Conservation (phyloP, 225 moss, liverwort and hornwort species). For the Pseudoscleropodium purum region DNA sequence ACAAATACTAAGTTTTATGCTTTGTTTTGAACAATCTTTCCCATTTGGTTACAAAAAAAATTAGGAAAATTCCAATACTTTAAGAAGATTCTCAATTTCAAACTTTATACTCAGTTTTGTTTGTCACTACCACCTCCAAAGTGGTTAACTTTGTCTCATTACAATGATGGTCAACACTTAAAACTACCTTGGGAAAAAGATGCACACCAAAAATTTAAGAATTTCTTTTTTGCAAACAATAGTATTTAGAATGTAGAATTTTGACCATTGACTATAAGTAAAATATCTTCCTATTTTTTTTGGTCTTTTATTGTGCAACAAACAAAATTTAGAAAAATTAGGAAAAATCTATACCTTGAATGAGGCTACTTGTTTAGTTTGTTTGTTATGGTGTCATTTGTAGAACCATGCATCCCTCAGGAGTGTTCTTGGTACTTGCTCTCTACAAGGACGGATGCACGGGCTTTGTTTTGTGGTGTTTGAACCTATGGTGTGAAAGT, state of each 20-base stretch:
- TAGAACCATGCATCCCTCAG: no score
- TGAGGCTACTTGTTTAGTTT: no score
- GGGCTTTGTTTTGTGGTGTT: no score
- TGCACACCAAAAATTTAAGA: not conserved
- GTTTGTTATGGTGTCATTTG: no score
- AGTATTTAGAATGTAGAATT: not conserved
- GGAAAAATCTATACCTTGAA: no score
- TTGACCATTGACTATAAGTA: fast-evolving
- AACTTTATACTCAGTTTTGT: not conserved
- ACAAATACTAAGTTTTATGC: not conserved
- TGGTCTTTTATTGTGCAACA: not conserved
- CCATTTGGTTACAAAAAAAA: not conserved
- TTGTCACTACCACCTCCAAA: not conserved
- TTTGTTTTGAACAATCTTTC: not conserved
- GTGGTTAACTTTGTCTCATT: not conserved
- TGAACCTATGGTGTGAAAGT: no score
- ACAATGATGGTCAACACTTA: not conserved
- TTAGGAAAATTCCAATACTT: not conserved
- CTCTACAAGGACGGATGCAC: no score
- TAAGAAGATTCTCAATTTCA: not conserved
- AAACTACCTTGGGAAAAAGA: not conserved
- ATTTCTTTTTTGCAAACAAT: not conserved
- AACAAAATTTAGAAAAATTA: no score
- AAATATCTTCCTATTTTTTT: not conserved
- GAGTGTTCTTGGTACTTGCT: no score